Evolutionary conservation across 2,329 filamentous ascomycete species (phyloP).

Genomic region (Dactylellina leptospora): DNA sequence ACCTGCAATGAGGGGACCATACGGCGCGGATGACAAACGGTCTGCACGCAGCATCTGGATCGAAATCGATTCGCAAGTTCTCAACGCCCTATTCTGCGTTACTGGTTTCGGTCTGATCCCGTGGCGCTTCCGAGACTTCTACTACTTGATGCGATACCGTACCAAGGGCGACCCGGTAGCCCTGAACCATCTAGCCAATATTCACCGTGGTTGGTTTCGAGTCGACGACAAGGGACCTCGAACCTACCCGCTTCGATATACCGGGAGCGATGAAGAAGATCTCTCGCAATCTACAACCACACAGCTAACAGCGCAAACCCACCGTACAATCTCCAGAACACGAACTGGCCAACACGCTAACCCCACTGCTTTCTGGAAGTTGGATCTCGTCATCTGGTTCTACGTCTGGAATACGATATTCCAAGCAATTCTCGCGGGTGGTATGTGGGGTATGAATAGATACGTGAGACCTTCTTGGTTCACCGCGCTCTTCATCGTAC

Average conservation of each 20-base stretch:
- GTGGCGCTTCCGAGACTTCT: slow-evolving; percentile 84
- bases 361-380: slow-evolving; percentile 78
- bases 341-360: slow-evolving; percentile 72
- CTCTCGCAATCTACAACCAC: slow-evolving; percentile 59
- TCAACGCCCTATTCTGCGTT: slow-evolving; percentile 85
- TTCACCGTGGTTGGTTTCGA: slow-evolving; percentile 79
- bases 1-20: slow-evolving; percentile 65
- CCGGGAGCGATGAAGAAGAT: slow-evolving; percentile 63
- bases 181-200: slow-evolving; percentile 75
- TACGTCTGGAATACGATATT: slow-evolving; percentile 82
- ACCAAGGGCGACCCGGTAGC: slow-evolving; percentile 63
- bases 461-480: slow-evolving; percentile 79
- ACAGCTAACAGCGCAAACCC: slow-evolving; percentile 70
- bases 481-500: slow-evolving; percentile 78
- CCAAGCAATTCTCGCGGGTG: slow-evolving; percentile 75
- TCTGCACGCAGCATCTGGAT: slow-evolving; percentile 84
- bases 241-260: slow-evolving; percentile 53
- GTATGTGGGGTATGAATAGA: slow-evolving; percentile 84
- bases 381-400: slow-evolving; percentile 81
- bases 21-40: slow-evolving; percentile 74
- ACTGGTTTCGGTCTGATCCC: slow-evolving; percentile 85
- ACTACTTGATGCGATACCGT: slow-evolving; percentile 74
- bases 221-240: slow-evolving; percentile 69
- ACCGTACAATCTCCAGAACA: slow-evolving; percentile 56
- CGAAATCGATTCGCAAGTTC: slow-evolving; percentile 82